Base-by-base conservation (phyloP, 192 early-diverging fungal species). In the Bifiguratus adelaidae region DNA sequence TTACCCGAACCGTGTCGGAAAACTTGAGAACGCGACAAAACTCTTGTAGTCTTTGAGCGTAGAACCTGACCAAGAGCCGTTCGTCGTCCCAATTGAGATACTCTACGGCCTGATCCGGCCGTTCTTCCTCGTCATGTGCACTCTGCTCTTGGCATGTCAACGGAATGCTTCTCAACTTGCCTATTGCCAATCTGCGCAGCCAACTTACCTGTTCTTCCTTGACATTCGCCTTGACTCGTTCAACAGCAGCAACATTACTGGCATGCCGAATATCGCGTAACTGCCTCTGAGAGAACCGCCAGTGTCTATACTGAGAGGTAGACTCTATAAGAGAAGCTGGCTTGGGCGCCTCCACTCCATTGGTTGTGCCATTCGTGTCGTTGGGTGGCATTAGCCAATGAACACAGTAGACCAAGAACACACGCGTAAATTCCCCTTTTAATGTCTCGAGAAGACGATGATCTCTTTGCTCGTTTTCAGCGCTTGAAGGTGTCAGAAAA, bases 271-370 rank as follows among this genome's bases (percentile, higher is more conserved):
- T 68, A 19, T 75, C 65, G 26, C 67, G 62, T 28, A 88, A 47
- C 0, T 69, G 58, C 18, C 30, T 37, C 30, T 71, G 68, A 26
- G 72, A 77, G 28, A 80, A 85, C 22, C 78, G 60, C 85, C 85
- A 88, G 47, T 88, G 72, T 27, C 68, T 74, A 54, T 68, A 88
- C 45, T 88, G 85, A 22, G 85, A 80, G 7, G 78, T n/a, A n/a
- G n/a, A n/a, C n/a, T n/a, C n/a, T n/a, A n/a, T n/a, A n/a, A n/a
- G n/a, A n/a, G n/a, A n/a, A n/a, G n/a, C n/a, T n/a, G n/a, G n/a
- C n/a, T n/a, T n/a, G n/a, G n/a, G n/a, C n/a, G n/a, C n/a, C n/a
- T n/a, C n/a, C n/a, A n/a, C n/a, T n/a, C n/a, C n/a, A n/a, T n/a
- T n/a, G n/a, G n/a, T n/a, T n/a, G n/a, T n/a, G n/a, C n/a, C n/a